These are phyloP conservation scores for Wickerhamomyces ciferrii DNA, from an alignment of 805 yeast species.

Conservation along the genomic window DNA sequence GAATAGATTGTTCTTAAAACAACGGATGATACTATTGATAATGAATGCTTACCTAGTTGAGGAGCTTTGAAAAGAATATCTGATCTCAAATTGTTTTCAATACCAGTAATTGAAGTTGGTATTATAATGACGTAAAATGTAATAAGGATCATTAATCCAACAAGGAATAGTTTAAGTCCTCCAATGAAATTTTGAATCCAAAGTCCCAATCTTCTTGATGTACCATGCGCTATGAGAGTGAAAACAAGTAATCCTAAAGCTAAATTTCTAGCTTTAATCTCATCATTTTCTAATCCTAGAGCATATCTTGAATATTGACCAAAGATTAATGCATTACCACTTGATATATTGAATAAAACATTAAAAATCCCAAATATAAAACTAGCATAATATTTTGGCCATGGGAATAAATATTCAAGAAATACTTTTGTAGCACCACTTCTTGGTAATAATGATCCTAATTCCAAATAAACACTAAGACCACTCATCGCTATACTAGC, in stretches of 20 bases:
- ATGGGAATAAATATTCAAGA: conserved; percentile 55
- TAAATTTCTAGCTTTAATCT: conserved; percentile 29
- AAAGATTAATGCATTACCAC: conserved; percentile 50
- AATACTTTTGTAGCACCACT: conserved; percentile 72
- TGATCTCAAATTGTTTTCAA: conserved; percentile 38
- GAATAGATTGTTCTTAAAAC: conserved; percentile 51
- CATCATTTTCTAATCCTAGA: conserved; percentile 31
- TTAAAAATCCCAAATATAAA: conserved; percentile 43
- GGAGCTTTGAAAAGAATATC: conserved; percentile 25
- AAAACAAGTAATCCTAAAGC: conserved; percentile 33
- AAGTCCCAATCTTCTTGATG: conserved; percentile 53
- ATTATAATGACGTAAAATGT: conserved; percentile 48
- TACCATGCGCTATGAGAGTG: conserved; percentile 44
- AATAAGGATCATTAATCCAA: conserved; percentile 45
- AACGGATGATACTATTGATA: conserved; percentile 45
- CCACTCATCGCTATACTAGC: conserved; percentile 60
- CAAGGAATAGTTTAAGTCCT: conserved; percentile 46
- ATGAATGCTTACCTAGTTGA: conserved; percentile 23
- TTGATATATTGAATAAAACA: conserved; percentile 47
- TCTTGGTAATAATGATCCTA: conserved; percentile 63
- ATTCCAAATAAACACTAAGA: conserved; percentile 54
- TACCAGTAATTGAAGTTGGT: conserved; percentile 39
- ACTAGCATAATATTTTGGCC: conserved; percentile 49
- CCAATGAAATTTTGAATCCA: conserved; percentile 57
- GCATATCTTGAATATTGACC: conserved; percentile 50